These are phyloP conservation scores for Scutellaria baicalensis DNA, from an alignment of 257 asterid species.

Conservation along the genomic window DNA sequence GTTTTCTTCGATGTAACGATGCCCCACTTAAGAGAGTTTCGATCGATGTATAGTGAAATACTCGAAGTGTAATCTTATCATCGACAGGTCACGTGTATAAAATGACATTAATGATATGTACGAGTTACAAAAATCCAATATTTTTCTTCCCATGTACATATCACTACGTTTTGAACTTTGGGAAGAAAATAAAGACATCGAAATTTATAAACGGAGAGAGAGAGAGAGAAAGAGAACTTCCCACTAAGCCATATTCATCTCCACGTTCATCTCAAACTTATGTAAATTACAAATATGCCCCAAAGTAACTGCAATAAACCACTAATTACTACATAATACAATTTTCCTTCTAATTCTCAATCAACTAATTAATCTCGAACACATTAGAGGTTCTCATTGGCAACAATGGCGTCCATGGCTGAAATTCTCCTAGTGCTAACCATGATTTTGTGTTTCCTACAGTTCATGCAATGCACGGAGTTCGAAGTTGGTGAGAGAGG, in stretches of 20 bases:
- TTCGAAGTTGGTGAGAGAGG: slow-evolving; percentile 45
- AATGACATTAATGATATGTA: no score
- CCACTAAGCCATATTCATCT: slow-evolving; percentile 29
- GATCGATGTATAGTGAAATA: no score
- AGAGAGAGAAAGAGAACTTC: not conserved
- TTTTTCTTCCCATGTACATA: no score
- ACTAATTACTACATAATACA: not conserved
- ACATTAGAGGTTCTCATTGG: not conserved
- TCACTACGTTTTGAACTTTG: no score
- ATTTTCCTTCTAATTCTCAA: not conserved
- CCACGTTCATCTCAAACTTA: slow-evolving; percentile 13
- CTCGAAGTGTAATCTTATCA: no score
- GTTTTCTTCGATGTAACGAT: no score
- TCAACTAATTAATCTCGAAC: not conserved
- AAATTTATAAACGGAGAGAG: no score
- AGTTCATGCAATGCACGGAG: slow-evolving; percentile 19
- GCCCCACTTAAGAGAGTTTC: no score
- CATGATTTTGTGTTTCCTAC: not conserved
- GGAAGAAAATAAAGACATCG: no score
- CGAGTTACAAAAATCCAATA: no score
- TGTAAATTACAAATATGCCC: not conserved
- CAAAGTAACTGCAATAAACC: slow-evolving; percentile 7
- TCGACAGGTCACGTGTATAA: no score
- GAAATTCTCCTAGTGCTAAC: not conserved
- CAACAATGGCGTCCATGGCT: slow-evolving; percentile 11